These are phyloP conservation scores for Alternaria metachromatica DNA, from an alignment of 2,329 filamentous ascomycete species.

Conservation along the genomic window DNA sequence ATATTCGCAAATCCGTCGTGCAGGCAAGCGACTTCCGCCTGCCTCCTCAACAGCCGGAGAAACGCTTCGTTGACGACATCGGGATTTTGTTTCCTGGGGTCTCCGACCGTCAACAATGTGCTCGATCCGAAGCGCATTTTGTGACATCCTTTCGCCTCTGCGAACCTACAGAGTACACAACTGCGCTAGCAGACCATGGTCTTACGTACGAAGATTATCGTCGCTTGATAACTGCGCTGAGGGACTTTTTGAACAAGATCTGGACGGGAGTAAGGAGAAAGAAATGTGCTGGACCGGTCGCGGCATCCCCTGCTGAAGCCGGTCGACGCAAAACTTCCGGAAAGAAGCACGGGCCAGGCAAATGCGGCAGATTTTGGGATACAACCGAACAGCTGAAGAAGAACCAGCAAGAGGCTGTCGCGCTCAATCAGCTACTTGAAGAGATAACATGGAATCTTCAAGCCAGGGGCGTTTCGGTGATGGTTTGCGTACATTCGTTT, in stretches of 20 bases:
- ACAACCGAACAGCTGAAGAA: constrained; percentile 17
- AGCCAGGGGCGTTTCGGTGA: constrained; percentile 26
- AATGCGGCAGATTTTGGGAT: background rate
- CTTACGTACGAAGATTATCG: constrained; percentile 31
- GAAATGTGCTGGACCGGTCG: background rate
- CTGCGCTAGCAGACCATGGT: constrained; percentile 33
- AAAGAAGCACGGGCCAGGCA: background rate
- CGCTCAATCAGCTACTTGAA: constrained; percentile 24
- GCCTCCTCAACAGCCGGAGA: constrained; percentile 28
- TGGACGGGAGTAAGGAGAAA: background rate
- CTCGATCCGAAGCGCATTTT: constrained; percentile 25
- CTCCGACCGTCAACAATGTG: constrained; percentile 24
- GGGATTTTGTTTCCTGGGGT: constrained; percentile 36
- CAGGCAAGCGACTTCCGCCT: constrained; percentile 22
- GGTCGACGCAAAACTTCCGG: background rate
- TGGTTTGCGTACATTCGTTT: constrained; percentile 32
- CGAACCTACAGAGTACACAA: constrained; percentile 36
- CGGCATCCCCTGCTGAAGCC: background rate
- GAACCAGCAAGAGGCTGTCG: constrained; percentile 17
- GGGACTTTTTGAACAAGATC: constrained; percentile 16
- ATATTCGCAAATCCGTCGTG: background rate
- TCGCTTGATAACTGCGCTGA: constrained; percentile 21
- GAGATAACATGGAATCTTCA: constrained; percentile 28
- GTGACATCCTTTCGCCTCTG: constrained; percentile 32
- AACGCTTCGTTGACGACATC: constrained; percentile 34